These are phyloP conservation scores for Daedaleopsis sinensis DNA, from an alignment of 768 basidiomycete species.

Conservation along the genomic window DNA sequence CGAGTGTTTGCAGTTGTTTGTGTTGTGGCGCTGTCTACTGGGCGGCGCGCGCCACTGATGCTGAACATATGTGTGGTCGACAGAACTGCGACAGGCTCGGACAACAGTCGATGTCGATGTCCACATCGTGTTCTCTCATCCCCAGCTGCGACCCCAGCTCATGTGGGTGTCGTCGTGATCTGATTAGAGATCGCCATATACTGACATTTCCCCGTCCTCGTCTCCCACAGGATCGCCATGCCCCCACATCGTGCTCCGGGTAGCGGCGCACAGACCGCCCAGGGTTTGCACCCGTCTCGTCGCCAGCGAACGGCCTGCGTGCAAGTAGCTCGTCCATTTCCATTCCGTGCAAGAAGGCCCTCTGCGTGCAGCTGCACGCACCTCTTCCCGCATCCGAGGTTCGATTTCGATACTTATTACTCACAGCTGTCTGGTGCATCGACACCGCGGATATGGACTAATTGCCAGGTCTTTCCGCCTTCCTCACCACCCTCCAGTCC, in stretches of 20 bases:
- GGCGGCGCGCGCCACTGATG: conserved; percentile 16
- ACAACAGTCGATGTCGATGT: background rate
- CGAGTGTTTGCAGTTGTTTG: conserved; percentile 9
- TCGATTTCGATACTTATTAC: conserved; percentile 10
- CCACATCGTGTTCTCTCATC: background rate
- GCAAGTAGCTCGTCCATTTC: background rate
- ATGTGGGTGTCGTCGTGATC: background rate
- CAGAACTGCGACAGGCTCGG: conserved; percentile 1
- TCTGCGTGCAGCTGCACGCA: conserved; percentile 2
- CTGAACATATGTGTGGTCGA: conserved; percentile 2
- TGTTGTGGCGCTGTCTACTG: conserved; percentile 9
- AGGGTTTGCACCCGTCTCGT: background rate
- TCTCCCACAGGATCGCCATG: conserved; percentile 5
- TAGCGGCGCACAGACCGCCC: background rate
- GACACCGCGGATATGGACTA: conserved; percentile 7
- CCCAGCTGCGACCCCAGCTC: conserved; percentile 1
- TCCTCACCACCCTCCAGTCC: background rate
- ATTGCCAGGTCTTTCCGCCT: conserved; percentile 4
- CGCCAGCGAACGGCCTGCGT: background rate
- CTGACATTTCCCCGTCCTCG: background rate
- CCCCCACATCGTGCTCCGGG: background rate
- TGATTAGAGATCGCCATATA: background rate
- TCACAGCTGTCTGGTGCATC: conserved; percentile 9
- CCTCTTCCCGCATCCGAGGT: background rate
- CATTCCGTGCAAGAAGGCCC: conserved; percentile 3